Percentiles rank a stretch among this genome's conserved stretches.
Conservation (phyloP, 2,329 filamentous ascomycete species). For the Parafenestella ontariensis region DNA sequence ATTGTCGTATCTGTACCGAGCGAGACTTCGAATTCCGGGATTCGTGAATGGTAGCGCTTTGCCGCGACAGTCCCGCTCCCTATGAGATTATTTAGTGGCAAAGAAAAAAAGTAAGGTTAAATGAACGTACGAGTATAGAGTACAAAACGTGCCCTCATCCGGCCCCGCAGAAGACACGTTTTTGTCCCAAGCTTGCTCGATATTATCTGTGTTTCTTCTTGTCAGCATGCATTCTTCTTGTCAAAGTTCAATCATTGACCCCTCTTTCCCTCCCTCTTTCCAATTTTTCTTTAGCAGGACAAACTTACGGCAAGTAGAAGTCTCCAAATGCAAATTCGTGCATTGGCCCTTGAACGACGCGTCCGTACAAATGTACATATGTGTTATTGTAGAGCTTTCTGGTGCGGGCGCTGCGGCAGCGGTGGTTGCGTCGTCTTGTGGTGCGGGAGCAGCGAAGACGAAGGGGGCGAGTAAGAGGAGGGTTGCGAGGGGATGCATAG, state of each 20-base stretch:
- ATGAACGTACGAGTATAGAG: slow-evolving; percentile 25
- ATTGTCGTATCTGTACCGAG: slow-evolving; percentile 24
- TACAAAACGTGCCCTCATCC: slow-evolving; percentile 31
- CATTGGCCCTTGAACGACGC: slow-evolving; percentile 23
- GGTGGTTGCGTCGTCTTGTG: background rate
- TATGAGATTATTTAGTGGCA: background rate
- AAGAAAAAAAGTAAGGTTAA: background rate
- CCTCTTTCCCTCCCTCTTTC: no score
- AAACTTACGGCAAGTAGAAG: slow-evolving; percentile 17
- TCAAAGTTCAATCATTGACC: background rate
- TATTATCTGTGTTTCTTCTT: slow-evolving; percentile 12
- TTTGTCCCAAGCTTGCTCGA: slow-evolving; percentile 11
- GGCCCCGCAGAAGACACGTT: slow-evolving; percentile 28
- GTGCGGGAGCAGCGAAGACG: background rate
- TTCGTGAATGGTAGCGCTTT: slow-evolving; percentile 29
- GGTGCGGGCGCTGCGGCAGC: background rate
- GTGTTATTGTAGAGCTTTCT: slow-evolving; percentile 8
- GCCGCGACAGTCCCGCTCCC: slow-evolving; percentile 20
- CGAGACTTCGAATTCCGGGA: slow-evolving; percentile 26
- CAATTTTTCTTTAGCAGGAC: background rate
- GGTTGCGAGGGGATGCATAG: background rate
- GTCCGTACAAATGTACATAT: slow-evolving; percentile 28
- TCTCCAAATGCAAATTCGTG: slow-evolving; percentile 18
- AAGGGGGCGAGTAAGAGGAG: background rate
- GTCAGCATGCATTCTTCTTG: background rate